Evolutionary conservation across 192 early-diverging fungal species (phyloP), one percentile per base, ranked within the genome.

Genomic region (Coemansia sp.): DNA sequence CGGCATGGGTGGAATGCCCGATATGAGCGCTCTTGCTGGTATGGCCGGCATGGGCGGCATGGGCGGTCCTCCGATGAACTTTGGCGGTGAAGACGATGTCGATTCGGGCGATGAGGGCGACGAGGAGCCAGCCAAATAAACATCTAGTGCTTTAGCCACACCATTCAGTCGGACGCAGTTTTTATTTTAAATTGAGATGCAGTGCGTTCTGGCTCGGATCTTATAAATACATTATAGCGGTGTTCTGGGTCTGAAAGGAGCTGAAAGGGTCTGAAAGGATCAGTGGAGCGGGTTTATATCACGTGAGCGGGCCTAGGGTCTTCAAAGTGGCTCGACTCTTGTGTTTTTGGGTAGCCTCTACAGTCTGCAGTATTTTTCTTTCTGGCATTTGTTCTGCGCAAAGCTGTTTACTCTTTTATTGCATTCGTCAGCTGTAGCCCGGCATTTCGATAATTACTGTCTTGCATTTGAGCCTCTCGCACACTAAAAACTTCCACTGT

Each of bases 1-100:
- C 41, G 78, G 68, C 22, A 84, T 87, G 84, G 65, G 68, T 58
- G 39, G 49, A 13, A 61, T 61, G 59, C 59, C 59, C 12, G 59
- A 61, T 50, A 29, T 61, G 26, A 61, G 59, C 59, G 49, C 45
- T 7, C 59, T 61, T 10, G 58, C 49, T 22, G 49, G 49, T 8
- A 35, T 35, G 32, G 32, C 7, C 29, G 32, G 32, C 0, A 32
- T 32, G 32, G 32, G 32, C 32, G 32, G 29, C 29, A 32, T 32
- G 29, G 29, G 29, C 32, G 32, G 32, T 10, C 22, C 19, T 29
- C 18, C 57, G 37, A 39, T 18, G 19, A 39, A 43, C 19, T 22
- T 58, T 11, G 57, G n/a, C 19, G 35, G 19, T 20, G 47, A 35
- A 4, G 39, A 19, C n/a, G 61, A 61, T 4, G 68, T 57, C n/a